phyloP scores from a whole-genome alignment of 177 flowering plant species.

The Vitis hybrid region DNA sequence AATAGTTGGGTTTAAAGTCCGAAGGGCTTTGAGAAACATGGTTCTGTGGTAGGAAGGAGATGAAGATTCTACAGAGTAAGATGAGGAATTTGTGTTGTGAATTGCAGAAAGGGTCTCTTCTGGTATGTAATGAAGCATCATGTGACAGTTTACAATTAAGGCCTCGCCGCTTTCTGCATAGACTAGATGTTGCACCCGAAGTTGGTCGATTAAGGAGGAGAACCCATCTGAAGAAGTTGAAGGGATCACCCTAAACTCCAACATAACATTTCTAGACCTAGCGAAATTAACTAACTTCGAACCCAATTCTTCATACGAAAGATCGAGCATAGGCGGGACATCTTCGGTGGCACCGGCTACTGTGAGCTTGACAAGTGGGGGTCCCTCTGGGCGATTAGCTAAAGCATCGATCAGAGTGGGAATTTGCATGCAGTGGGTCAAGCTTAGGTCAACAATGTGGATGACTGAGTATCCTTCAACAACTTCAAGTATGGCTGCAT shows the following conservation, averaged over 20 bases:
- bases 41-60: constrained; percentile 35
- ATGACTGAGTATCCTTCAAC: constrained; percentile 59
- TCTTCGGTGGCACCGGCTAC: constrained; percentile 46
- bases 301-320: constrained; percentile 81
- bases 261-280: constrained; percentile 49
- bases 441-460: constrained; percentile 80
- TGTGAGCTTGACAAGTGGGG: constrained; percentile 67
- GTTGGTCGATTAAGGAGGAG: constrained; percentile 57
- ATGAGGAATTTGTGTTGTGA: constrained; percentile 12
- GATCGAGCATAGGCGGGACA: constrained; percentile 66
- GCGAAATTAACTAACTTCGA: constrained; percentile 68
- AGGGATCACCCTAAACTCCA: constrained; percentile 70
- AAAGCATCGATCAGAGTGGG: constrained; percentile 88
- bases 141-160: constrained; percentile 79
- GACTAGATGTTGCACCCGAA: constrained; percentile 41
- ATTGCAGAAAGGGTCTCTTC: constrained; percentile 51
- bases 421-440: constrained; percentile 93
- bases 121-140: constrained; percentile 76
- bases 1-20: constrained; percentile 62
- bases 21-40: constrained; percentile 52
- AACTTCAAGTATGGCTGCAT: constrained; percentile 70
- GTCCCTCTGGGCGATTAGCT: constrained; percentile 52
- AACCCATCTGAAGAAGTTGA: constrained; percentile 69
- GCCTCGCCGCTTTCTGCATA: constrained; percentile 44
- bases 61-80: constrained; percentile 17